Conservation (phyloP, 2,329 filamentous ascomycete species). For the Alternaria sp. region DNA sequence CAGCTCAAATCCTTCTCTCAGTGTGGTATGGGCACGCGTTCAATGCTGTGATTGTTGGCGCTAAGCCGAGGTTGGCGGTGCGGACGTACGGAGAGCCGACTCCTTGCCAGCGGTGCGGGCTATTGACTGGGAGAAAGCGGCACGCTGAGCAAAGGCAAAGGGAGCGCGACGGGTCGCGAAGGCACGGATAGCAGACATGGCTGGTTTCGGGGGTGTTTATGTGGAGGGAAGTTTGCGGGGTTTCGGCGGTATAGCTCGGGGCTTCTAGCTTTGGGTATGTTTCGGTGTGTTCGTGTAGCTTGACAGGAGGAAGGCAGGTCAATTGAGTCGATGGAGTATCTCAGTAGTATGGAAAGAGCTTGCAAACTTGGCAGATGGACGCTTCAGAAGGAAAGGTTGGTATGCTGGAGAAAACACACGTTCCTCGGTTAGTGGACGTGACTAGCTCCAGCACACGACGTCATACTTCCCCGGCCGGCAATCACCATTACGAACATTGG, state of each 20-base stretch:
- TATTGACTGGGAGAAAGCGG: constrained; percentile 48
- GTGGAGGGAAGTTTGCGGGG: constrained; percentile 6
- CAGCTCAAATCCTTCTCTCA: neutral
- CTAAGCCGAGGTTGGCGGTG: neutral
- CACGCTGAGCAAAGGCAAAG: constrained; percentile 39
- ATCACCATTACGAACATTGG: constrained; percentile 16
- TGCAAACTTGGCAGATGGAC: constrained; percentile 1
- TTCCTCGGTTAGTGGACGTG: constrained; percentile 13
- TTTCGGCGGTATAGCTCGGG: neutral
- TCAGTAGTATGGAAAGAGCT: neutral
- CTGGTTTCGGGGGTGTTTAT: constrained; percentile 2
- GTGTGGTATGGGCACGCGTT: neutral
- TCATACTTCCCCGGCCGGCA: constrained; percentile 5
- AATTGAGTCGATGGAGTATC: neutral
- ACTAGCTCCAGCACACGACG: constrained; percentile 12
- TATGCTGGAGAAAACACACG: constrained; percentile 12
- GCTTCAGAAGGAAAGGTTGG: constrained; percentile 2
- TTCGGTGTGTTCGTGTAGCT: neutral
- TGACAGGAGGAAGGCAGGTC: neutral
- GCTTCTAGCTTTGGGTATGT: neutral
- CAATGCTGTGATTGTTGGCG: neutral
- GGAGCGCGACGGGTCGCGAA: constrained; percentile 40
- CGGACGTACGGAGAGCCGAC: constrained; percentile 50
- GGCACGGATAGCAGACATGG: constrained; percentile 42
- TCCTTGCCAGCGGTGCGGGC: constrained; percentile 53